A percentile compares a stretch with the other conserved stretches of the same genome.
phyloP scores from a whole-genome alignment of 768 basidiomycete genomes.

The Gloeostereum incarnatum region DNA sequence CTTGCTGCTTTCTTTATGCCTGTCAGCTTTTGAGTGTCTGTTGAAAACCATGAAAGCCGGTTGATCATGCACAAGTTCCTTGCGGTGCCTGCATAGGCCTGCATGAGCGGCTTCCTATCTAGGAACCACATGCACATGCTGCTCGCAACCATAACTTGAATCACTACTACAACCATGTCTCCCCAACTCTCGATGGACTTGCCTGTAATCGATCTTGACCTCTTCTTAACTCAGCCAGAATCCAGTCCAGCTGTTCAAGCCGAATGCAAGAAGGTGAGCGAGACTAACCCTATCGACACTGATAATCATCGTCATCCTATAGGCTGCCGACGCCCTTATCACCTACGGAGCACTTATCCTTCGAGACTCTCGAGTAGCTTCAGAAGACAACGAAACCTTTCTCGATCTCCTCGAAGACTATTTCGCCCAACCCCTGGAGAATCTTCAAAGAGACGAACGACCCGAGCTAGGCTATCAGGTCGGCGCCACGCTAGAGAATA shows the following conservation, averaged over 20 bases:
- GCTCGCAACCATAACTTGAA: no score
- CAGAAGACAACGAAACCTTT: conserved; percentile 73
- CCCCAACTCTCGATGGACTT: conserved; percentile 37
- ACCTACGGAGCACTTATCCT: conserved; percentile 81
- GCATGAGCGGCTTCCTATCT: no score
- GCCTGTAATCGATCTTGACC: conserved; percentile 71
- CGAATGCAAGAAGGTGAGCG: conserved; percentile 60
- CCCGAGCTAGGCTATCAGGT: conserved; percentile 88
- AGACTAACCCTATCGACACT: conserved; percentile 1
- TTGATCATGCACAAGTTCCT: no score
- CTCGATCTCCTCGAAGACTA: conserved; percentile 92
- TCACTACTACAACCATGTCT: no score
- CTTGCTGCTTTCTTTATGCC: no score
- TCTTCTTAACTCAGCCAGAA: conserved; percentile 42
- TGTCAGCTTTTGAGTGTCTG: no score
- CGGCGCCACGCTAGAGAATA: conserved; percentile 94
- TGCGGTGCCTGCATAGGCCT: no score
- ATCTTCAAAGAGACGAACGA: conserved; percentile 66
- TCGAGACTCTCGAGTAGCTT: conserved; percentile 76
- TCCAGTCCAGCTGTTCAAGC: conserved; percentile 36
- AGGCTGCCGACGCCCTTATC: conserved; percentile 80
- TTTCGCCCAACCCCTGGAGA: conserved; percentile 61
- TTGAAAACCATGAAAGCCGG: no score
- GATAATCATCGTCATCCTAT: conserved; percentile 1
- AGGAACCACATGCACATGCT: no score